Conservation (phyloP, 2,329 filamentous ascomycete genomes). For the Monosporascus sp. region DNA sequence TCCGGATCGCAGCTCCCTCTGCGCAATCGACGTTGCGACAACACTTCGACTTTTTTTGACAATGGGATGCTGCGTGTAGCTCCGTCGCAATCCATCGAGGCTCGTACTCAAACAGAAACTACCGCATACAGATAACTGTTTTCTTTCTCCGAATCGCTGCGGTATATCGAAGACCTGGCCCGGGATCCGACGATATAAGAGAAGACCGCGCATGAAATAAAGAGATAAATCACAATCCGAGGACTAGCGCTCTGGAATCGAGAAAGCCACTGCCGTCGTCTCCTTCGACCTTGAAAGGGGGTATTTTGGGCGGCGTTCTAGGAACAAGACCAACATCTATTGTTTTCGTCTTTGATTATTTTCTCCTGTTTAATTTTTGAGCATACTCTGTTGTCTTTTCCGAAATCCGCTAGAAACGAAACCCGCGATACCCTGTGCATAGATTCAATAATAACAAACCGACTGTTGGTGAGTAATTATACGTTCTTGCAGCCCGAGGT, state of each 20-base stretch:
- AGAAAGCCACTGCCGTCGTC: neutral
- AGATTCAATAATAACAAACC: constrained; percentile 24
- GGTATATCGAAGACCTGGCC: neutral
- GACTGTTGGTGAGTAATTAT: constrained; percentile 24
- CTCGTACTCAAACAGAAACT: constrained; percentile 6
- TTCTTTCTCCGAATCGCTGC: neutral
- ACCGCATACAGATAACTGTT: neutral
- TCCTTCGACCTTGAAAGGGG: neutral
- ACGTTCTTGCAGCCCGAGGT: constrained; percentile 2
- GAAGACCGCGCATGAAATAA: neutral
- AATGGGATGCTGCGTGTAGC: constrained; percentile 26
- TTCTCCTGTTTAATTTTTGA: constrained; percentile 17
- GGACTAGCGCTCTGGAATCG: neutral
- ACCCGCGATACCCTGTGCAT: constrained; percentile 30
- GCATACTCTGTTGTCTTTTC: constrained; percentile 13
- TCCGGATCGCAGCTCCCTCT: constrained; percentile 1
- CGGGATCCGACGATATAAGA: neutral
- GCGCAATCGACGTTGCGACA: constrained; percentile 15
- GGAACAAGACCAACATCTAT: neutral
- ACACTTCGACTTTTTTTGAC: constrained; percentile 15
- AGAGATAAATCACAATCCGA: neutral
- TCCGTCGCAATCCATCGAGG: constrained; percentile 24
- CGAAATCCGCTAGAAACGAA: constrained; percentile 21
- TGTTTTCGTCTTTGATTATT: constrained; percentile 3
- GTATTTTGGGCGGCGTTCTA: neutral